Evolutionary conservation across 768 basidiomycete species (phyloP), one percentile per base, ranked within the genome.

Genomic region (Piloderma croceum): DNA sequence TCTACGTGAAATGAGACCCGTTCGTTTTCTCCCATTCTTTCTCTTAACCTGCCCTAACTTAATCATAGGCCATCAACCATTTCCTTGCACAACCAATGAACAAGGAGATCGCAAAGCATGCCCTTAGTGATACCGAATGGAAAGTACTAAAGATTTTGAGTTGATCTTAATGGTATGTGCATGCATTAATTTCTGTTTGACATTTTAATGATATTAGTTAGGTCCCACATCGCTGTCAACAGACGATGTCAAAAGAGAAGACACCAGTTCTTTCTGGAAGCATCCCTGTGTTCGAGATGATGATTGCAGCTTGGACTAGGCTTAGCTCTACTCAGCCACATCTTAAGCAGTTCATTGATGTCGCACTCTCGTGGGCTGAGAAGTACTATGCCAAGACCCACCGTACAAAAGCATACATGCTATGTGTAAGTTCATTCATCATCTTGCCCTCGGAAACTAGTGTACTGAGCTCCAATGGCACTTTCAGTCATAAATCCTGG

Each of bases 221-320:
- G 27, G 22, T 42, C 39, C 49, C 43, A 25, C 51, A 52, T 37
- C 31, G 20, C 19, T 43, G 47, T 11, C 51, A 52, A 41, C 46
- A 50, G 10, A 29, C 40, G 7, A 48, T 53, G 47, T 44, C 48
- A 23, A 17, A 34, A 3, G 46, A 55, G 37, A 48, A 40, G 18
- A 52, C 39, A 15, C 53, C 51, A 13, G 34, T 54, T 19, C 44
- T 54, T 12, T 38, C 53, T 7, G 42, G 45, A 34, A 51, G 44
- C 19, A 49, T 54, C 31, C 53, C 51, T 11, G 39, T 47, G 6
- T 49, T 55, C 24, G 51, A 55, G 39, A 35, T 42, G 24, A 52
- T 55, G 24, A 50, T 55, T 41, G 20, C 34, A 3, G 20, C 21
- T 7, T 51, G 50, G 50, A 46, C 49, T 22, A 22, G 21, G 23